Percentiles rank a stretch among this genome's conserved stretches.
Evolutionary conservation across 768 basidiomycete genomes (phyloP).

Genomic region (Macrolepiota dolichaula): DNA sequence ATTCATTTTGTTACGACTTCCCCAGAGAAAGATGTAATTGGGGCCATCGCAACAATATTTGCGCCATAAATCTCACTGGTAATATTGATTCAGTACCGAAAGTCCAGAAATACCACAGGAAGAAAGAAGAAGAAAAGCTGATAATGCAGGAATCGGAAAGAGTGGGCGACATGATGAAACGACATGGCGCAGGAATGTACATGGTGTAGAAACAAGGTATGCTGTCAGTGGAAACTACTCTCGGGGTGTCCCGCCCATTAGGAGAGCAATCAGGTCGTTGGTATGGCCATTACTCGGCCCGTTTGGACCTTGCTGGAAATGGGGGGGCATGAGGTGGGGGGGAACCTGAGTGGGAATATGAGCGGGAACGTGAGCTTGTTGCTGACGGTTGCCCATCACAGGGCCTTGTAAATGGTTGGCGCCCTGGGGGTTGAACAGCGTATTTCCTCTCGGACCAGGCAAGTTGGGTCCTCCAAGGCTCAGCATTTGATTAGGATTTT

Average conservation of each 20-base stretch:
- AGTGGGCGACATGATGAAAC: slow-evolving; percentile 2
- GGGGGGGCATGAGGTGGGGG: slow-evolving; percentile 36
- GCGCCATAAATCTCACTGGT: slow-evolving; percentile 2
- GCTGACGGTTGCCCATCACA: slow-evolving; percentile 46
- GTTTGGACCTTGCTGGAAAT: slow-evolving; percentile 60
- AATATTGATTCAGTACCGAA: slow-evolving; percentile 9
- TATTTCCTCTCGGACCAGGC: slow-evolving; percentile 41
- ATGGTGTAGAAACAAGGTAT: neutral
- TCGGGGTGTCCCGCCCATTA: slow-evolving; percentile 71
- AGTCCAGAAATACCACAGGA: slow-evolving; percentile 9
- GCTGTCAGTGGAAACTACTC: slow-evolving; percentile 40
- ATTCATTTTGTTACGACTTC: neutral
- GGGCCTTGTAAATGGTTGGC: slow-evolving; percentile 39
- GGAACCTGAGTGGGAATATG: slow-evolving; percentile 40
- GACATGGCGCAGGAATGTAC: slow-evolving; percentile 12
- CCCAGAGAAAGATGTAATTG: neutral
- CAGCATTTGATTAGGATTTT: slow-evolving; percentile 49
- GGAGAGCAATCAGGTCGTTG: slow-evolving; percentile 79
- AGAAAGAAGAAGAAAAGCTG: neutral
- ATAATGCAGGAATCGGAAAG: slow-evolving; percentile 3
- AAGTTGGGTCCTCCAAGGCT: slow-evolving; percentile 43
- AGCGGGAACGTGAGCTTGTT: slow-evolving; percentile 55
- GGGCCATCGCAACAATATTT: neutral
- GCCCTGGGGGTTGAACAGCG: slow-evolving; percentile 46
- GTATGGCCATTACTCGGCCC: slow-evolving; percentile 51